A percentile compares a stretch with the other conserved stretches of the same genome.
phyloP scores from a whole-genome alignment of 2,329 filamentous ascomycete species.

The Xylariaceae sp. region DNA sequence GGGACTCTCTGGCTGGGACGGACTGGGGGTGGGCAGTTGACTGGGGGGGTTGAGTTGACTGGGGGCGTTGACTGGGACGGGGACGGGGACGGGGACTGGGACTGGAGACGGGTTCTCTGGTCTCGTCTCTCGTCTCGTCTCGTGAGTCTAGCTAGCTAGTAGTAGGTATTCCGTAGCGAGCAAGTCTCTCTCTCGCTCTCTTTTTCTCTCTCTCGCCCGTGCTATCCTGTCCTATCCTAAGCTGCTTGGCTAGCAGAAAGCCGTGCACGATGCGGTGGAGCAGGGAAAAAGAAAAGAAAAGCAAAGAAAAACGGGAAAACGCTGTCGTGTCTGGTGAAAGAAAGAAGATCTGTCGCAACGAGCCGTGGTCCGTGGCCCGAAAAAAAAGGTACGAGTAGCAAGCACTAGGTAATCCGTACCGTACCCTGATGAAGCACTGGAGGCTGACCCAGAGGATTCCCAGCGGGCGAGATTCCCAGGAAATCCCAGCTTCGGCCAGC shows the following conservation, averaged over 20 bases:
- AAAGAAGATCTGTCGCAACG: conserved; percentile 9
- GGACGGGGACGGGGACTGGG: too few relatives aligned
- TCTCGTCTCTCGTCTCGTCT: too few relatives aligned
- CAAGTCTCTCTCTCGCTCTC: too few relatives aligned
- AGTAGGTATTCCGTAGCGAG: too few relatives aligned
- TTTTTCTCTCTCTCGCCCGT: too few relatives aligned
- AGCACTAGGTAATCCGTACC: background rate
- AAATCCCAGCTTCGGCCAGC: background rate
- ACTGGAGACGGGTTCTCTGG: too few relatives aligned
- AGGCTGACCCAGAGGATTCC: too few relatives aligned
- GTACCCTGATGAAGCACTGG: background rate
- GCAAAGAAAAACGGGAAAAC: conserved; percentile 9
- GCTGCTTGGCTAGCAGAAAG: background rate
- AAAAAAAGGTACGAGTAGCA: too few relatives aligned
- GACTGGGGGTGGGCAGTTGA: too few relatives aligned
- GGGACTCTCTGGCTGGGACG: background rate
- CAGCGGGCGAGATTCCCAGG: background rate
- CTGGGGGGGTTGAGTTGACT: too few relatives aligned
- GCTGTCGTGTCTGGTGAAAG: conserved; percentile 2
- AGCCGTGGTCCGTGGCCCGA: too few relatives aligned
- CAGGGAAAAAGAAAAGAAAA: conserved; percentile 1
- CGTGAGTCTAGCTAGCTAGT: background rate
- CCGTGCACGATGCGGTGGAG: background rate
- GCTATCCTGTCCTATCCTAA: background rate
- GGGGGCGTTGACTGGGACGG: too few relatives aligned